Evolutionary conservation across 371 early-diverging fungal genomes (phyloP).

Genomic region (Mortierella sp.): DNA sequence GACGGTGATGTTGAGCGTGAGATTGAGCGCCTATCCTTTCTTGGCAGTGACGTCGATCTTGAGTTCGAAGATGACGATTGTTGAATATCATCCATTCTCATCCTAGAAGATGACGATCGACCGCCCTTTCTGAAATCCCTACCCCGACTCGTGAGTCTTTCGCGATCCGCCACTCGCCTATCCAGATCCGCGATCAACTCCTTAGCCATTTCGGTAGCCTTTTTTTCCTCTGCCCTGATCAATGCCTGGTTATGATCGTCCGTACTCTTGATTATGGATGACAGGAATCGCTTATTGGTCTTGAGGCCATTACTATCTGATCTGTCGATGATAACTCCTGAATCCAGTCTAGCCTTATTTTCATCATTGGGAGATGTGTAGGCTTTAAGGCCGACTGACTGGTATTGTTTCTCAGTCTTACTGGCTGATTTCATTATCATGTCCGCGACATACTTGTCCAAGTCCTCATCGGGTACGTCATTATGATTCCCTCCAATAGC

Average conservation of each 20-base stretch:
- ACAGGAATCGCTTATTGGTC: slow-evolving; percentile 78
- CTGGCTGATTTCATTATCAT: slow-evolving; percentile 72
- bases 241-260: slow-evolving; percentile 80
- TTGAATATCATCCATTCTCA: slow-evolving; percentile 35
- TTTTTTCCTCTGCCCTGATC: slow-evolving; percentile 63
- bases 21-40: background rate
- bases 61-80: background rate
- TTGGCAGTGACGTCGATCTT: slow-evolving; percentile 11
- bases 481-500: slow-evolving; percentile 68
- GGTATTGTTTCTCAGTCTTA: slow-evolving; percentile 61
- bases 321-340: slow-evolving; percentile 34
- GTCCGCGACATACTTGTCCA: slow-evolving; percentile 80
- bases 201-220: slow-evolving; percentile 54
- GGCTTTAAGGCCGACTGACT: slow-evolving; percentile 59
- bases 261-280: slow-evolving; percentile 76
- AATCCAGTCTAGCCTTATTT: slow-evolving; percentile 27
- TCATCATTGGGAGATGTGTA: slow-evolving; percentile 8
- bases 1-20: slow-evolving; percentile 17
- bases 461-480: slow-evolving; percentile 68
- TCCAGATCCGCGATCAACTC: slow-evolving; percentile 44
- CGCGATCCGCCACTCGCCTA: slow-evolving; percentile 14
- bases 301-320: slow-evolving; percentile 62
- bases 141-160: slow-evolving; percentile 49
- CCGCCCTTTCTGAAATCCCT: slow-evolving; percentile 26
- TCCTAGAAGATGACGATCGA: background rate